Base-by-base conservation (phyloP, 495 filamentous ascomycete genomes). In the Neurospora hispaniola region DNA sequence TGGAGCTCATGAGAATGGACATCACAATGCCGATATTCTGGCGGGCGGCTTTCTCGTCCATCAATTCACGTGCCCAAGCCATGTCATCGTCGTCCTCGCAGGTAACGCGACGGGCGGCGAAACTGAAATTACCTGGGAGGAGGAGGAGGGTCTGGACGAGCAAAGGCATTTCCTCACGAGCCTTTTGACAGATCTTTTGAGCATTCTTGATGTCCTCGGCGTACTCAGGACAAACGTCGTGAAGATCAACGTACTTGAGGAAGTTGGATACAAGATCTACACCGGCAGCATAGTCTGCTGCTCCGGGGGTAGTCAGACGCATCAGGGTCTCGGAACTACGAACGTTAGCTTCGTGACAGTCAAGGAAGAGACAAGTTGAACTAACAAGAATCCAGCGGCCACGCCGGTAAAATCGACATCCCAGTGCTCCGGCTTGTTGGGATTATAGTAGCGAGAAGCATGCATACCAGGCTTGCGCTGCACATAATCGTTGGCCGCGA, bases 211-310 rank as follows among this genome's bases (percentile, higher is more conserved):
- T 85, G 74, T 92, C 86, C 1, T 85, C 83, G 1, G 76, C 82
- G 79, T 94, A 90, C 75, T 99, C 96, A 4, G 91, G 91, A 74
- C 93, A 96, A 16, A 97, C 96, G 43, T 92, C 85, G 76, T 98
- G 95, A 72, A 87, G 86, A 14, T 94, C 84, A 10, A 98, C 85
- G 76, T 97, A 99, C 75, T 93, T 94, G 72, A 97, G 87, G 80
- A 98, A 97, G 80, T 96, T 97, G 70, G 87, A 87, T 68, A 98
- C 84, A 5, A 96, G 88, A 12, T 80, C 75, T 40, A 81, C 81
- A 20, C 79, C 80, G 20, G 68, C 70, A 11, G 35, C 3, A 69
- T 76, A 73, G 12, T 66, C 40, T 2, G 20, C 46, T 31, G 68
- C 41, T 38, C 80, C 76, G 41, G 43, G 70, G 14, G 70, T 66